Base-by-base conservation (phyloP, 2,329 filamentous ascomycete species). In the Fusarium vanettenii region DNA sequence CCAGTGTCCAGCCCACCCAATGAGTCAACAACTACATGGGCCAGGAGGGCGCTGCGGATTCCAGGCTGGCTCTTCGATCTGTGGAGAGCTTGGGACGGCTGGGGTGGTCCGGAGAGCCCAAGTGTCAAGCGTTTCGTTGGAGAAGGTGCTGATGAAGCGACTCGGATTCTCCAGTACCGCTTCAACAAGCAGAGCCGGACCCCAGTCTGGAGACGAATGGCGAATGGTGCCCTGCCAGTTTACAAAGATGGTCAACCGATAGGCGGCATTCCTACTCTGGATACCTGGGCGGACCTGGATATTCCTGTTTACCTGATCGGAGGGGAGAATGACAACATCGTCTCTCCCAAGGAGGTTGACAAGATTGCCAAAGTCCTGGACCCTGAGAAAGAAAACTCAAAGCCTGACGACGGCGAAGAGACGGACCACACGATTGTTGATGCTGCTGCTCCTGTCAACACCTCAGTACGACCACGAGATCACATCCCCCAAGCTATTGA, bases 121-220 rank as follows among this genome's bases (percentile, higher is more conserved):
- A 98, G 95, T 76, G 94, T 98, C 8, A 86, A 85, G 57, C 91
- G 95, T 18, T 96, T 98, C 80, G 92, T 94, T 10, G 94, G 94
- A 5, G 81, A 86, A 2, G 87, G 88, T 39, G 91, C 92, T 1
- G 92, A 94, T 48, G 82, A 87, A 5, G 90, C 94, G 76, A 89
- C 92, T 2, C 91, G 90, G 78, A 86, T 87, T 66, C 86, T 95
- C 39, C 94, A 96, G 81, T 82, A 92, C 66, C 89, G 89, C 4
- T 96, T 92, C 84, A 98, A 98, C 81, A 88, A 89, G 69, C 95
- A 98, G 81, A 98, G 94, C 72, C 91, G 89, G 74, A 97, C 95
- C 0, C 88, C 92, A 0, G 94, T 97, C 0, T 98, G 94, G 89
- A 90, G 93, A 74, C 91, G 95, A 43, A 95, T 97, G 91, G 92